phyloP scores from a whole-genome alignment of 139 green algal genomes.

The Spirogloea muscicola region DNA sequence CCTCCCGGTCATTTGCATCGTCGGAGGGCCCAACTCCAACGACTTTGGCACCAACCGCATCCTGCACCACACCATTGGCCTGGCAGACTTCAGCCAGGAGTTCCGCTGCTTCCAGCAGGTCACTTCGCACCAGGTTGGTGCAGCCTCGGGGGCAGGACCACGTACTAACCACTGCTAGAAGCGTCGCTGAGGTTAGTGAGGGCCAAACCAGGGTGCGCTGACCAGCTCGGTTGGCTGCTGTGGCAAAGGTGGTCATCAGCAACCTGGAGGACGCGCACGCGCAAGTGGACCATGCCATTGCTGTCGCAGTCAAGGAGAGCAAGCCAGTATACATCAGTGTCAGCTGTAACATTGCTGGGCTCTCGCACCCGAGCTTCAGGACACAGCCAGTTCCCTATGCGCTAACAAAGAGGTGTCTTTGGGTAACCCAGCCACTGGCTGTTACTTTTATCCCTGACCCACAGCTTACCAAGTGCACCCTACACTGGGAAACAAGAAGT shows the following conservation, averaged over 20 bases:
- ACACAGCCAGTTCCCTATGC: conserved; percentile 46
- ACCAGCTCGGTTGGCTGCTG: too few relatives aligned
- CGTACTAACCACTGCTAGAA: too few relatives aligned
- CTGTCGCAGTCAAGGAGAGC: conserved; percentile 46
- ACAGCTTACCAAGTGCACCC: too few relatives aligned
- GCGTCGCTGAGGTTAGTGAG: too few relatives aligned
- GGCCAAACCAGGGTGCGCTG: too few relatives aligned
- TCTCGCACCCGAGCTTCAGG: conserved; percentile 59
- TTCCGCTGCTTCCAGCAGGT: conserved; percentile 65
- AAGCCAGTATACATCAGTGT: conserved; percentile 72
- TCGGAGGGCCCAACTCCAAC: conserved; percentile 48
- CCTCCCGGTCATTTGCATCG: conserved; percentile 24
- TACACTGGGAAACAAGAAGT: too few relatives aligned
- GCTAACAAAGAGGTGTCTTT: background rate
- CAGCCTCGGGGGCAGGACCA: too few relatives aligned
- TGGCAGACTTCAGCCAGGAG: conserved; percentile 61
- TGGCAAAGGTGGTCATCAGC: conserved; percentile 53
- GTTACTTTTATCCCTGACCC: conserved; percentile 2
- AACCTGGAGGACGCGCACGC: conserved; percentile 60
- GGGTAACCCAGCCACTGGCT: too few relatives aligned
- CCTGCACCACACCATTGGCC: conserved; percentile 73
- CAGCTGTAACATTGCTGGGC: conserved; percentile 36
- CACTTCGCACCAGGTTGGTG: conserved; percentile 55
- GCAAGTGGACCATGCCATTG: conserved; percentile 67
- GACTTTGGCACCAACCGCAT: conserved; percentile 68